Conservation (phyloP, 2,329 filamentous ascomycete genomes). For the Onygena corvina region DNA sequence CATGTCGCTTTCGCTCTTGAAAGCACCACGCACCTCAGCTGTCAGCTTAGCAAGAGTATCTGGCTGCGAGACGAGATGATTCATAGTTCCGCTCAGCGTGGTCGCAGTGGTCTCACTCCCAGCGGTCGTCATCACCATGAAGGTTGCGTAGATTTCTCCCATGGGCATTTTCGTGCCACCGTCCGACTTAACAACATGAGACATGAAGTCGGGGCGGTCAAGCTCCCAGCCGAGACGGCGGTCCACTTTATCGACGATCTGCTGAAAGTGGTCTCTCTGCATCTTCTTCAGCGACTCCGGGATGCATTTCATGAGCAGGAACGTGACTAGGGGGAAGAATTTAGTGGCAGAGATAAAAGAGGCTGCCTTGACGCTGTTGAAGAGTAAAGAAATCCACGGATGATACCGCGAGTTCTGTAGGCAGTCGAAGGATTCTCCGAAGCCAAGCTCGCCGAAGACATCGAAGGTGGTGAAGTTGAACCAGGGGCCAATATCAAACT, state of each 20-base stretch:
- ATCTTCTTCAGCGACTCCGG: constrained; percentile 6
- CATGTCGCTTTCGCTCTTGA: constrained; percentile 31
- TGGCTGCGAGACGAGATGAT: constrained; percentile 30
- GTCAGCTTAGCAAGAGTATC: constrained; percentile 22
- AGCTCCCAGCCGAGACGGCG: constrained; percentile 6
- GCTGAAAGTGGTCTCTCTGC: constrained; percentile 10
- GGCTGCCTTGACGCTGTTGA: constrained; percentile 14
- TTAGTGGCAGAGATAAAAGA: constrained; percentile 2
- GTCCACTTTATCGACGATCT: constrained; percentile 9
- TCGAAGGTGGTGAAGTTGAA: constrained; percentile 27
- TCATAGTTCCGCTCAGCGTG: constrained; percentile 32
- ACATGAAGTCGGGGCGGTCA: constrained; percentile 7
- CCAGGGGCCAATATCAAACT: constrained; percentile 22
- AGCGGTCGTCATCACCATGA: constrained; percentile 32
- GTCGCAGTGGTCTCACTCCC: constrained; percentile 38
- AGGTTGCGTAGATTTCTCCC: constrained; percentile 16
- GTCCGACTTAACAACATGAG: not conserved
- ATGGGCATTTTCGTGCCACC: constrained; percentile 5
- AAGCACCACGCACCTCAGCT: constrained; percentile 32
- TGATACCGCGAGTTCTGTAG: constrained; percentile 20
- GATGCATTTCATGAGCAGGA: constrained; percentile 13
- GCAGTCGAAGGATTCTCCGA: constrained; percentile 24
- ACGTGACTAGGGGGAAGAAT: constrained; percentile 13
- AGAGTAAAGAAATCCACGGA: constrained; percentile 20
- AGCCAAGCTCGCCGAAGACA: constrained; percentile 24